phyloP scores from a whole-genome alignment of 306 rosid species.

The Albizia julibrissin region DNA sequence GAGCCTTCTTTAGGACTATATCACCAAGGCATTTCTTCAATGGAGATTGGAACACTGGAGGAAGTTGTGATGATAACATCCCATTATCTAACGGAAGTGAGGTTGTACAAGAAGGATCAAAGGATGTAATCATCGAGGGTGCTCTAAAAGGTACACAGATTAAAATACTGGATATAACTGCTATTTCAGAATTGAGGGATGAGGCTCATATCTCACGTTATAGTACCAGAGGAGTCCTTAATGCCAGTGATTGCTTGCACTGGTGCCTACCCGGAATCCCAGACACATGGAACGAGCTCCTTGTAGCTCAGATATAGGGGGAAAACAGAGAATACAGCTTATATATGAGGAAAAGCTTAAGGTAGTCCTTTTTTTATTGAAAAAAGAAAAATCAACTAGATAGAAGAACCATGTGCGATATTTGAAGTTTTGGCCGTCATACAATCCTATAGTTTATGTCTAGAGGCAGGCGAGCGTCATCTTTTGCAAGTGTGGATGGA shows the following conservation, averaged over 20 bases:
- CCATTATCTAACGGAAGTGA: slow-evolving; percentile 6
- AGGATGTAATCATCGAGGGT: neutral
- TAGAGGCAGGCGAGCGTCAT: neutral
- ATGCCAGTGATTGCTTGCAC: slow-evolving; percentile 7
- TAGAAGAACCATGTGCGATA: neutral
- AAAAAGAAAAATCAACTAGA: no score
- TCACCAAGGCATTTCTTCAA: slow-evolving; percentile 11
- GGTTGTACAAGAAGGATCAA: slow-evolving; percentile 12
- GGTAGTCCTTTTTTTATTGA: neutral
- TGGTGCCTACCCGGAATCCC: slow-evolving; percentile 15
- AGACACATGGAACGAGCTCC: slow-evolving; percentile 12
- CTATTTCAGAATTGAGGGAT: slow-evolving; percentile 12
- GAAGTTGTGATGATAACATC: neutral
- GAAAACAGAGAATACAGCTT: neutral
- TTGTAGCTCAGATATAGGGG: slow-evolving; percentile 7
- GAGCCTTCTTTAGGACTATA: slow-evolving; percentile 2
- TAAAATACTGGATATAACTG: slow-evolving; percentile 10
- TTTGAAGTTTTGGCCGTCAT: neutral
- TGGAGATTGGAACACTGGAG: slow-evolving; percentile 24
- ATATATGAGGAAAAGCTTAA: neutral
- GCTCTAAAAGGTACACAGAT: slow-evolving; percentile 3
- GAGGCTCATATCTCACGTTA: slow-evolving; percentile 16
- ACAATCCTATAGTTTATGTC: neutral
- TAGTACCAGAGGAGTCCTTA: neutral
- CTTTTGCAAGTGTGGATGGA: neutral